phyloP scores from a whole-genome alignment of 768 basidiomycete species.

The Tulasnella sp. region DNA sequence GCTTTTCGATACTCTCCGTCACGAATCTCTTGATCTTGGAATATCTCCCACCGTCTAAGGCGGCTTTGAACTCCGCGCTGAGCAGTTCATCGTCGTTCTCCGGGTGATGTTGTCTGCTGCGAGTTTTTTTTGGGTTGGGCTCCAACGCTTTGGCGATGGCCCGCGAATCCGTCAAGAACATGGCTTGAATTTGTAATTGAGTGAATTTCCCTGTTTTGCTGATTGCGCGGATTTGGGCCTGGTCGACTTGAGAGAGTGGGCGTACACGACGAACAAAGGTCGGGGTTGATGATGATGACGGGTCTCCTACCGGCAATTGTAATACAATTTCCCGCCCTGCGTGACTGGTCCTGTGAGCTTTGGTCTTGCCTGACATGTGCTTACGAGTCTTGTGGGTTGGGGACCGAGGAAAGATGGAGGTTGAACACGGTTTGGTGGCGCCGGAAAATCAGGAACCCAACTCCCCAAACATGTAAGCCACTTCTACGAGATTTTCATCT shows the following conservation, averaged over 20 bases:
- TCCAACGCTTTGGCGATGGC: background rate
- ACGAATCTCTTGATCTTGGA: background rate
- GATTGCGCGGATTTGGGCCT: background rate
- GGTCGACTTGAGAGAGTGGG: background rate
- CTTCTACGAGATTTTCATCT: constrained; percentile 17
- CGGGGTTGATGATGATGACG: background rate
- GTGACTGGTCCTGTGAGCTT: no score
- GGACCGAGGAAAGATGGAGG: no score
- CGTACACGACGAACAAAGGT: background rate
- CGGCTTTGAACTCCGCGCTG: background rate
- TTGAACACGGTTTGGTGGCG: background rate
- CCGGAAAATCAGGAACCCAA: background rate
- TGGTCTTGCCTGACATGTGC: no score
- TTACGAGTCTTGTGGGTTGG: no score
- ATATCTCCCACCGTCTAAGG: background rate
- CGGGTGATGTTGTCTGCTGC: background rate
- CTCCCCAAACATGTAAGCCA: background rate
- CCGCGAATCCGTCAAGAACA: background rate
- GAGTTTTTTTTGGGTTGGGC: background rate
- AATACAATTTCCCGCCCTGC: no score
- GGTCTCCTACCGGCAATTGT: no score
- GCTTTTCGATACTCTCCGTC: background rate
- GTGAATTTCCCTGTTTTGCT: background rate
- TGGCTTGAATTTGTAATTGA: background rate
- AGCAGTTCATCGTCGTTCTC: constrained; percentile 3